Conservation (phyloP, 257 asterid genomes). For the Paraleonurus japonicus region DNA sequence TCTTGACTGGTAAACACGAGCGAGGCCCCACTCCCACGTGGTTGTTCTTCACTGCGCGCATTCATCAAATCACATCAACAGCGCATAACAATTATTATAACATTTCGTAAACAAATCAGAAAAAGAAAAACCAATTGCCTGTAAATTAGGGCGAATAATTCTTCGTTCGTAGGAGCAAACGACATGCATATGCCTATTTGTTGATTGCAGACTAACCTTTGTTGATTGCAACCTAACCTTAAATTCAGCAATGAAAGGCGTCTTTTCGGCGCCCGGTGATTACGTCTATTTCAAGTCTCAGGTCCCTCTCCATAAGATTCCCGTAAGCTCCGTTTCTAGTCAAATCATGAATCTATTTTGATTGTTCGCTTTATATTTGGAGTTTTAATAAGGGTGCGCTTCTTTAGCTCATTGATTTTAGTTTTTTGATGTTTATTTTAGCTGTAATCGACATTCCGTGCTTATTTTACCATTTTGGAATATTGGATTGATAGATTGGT, state of each 20-base stretch:
- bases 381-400: background rate
- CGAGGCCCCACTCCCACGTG: constrained; percentile 23
- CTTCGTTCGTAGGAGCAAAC: background rate
- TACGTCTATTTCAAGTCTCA: constrained; percentile 96
- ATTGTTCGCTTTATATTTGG: background rate
- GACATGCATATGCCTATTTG: background rate
- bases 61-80: constrained; percentile 15
- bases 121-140: constrained; percentile 6
- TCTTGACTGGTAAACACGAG: constrained; percentile 16
- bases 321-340: constrained; percentile 48
- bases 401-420: background rate
- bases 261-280: constrained; percentile 95
- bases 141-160: background rate
- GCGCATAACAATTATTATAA: constrained; percentile 2
- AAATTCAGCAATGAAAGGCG: constrained; percentile 76
- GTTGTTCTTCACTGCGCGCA: constrained; percentile 7
- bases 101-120: constrained; percentile 5
- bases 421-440: background rate
- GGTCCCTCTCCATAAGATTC: constrained; percentile 98
- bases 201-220: constrained; percentile 23
- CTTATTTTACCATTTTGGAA: background rate
- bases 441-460: background rate
- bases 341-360: background rate
- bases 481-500: constrained; percentile 14
- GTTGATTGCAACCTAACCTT: constrained; percentile 23